A percentile compares a stretch with the other conserved stretches of the same genome.
phyloP scores from a whole-genome alignment of 225 moss, liverwort and hornwort genomes.

The Physcomitrium patens region DNA sequence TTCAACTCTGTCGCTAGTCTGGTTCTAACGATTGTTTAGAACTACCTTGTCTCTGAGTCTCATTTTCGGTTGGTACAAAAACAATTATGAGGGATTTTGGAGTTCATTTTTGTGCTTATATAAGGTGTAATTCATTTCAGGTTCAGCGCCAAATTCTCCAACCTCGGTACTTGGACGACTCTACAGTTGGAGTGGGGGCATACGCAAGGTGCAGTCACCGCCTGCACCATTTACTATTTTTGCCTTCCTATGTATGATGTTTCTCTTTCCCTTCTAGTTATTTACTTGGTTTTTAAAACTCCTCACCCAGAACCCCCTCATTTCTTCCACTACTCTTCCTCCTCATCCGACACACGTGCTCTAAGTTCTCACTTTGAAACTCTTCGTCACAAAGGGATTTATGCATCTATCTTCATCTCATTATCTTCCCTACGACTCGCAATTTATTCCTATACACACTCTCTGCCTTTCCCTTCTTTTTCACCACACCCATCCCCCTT shows the following conservation, averaged over 20 bases:
- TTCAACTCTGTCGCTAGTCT: neutral
- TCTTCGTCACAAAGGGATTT: constrained; percentile 75
- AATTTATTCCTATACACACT: constrained; percentile 71
- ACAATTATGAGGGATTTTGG: neutral
- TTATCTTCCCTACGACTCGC: constrained; percentile 58
- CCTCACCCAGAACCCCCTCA: constrained; percentile 69
- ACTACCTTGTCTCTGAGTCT: neutral
- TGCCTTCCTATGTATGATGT: constrained; percentile 57
- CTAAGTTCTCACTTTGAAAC: constrained; percentile 73
- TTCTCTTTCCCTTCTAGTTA: constrained; percentile 85
- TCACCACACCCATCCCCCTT: constrained; percentile 87
- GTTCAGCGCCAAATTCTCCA: constrained; percentile 85
- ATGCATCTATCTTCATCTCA: constrained; percentile 61
- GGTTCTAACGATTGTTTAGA: neutral
- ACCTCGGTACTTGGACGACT: constrained; percentile 75
- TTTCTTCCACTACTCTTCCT: constrained; percentile 56
- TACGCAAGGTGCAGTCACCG: constrained; percentile 64
- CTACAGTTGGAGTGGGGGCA: constrained; percentile 91
- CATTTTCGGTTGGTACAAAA: neutral
- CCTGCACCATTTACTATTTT: constrained; percentile 56
- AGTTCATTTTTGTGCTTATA: constrained; percentile 17
- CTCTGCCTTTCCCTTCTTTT: constrained; percentile 67
- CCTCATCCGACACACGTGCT: constrained; percentile 46
- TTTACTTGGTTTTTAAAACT: constrained; percentile 60
- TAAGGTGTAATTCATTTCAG: constrained; percentile 32